Base-by-base conservation (phyloP, 371 early-diverging fungal genomes). In the Circinella umbellata region DNA sequence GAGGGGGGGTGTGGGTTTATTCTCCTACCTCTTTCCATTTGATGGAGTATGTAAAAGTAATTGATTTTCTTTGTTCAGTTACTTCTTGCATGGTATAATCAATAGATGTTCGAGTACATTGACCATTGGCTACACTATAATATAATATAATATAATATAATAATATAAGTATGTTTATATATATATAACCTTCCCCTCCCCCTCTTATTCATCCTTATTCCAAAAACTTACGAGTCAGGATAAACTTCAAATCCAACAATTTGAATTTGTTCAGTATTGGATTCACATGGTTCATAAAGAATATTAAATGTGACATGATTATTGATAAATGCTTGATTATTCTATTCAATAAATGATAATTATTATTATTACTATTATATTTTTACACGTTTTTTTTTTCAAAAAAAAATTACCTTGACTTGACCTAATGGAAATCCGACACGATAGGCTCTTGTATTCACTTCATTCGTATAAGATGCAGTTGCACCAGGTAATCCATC, bases 221-320 rank as follows among this genome's bases (percentile, higher is more conserved):
- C n/a, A n/a, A n/a, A n/a, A n/a, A 72, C 74, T 66, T 78, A 81
- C 80, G 84, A 84, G 42, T 84, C 81, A 27, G 84, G 84, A 71
- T 84, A 84, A 1, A 84, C 74, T 72, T 84, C 84, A 64, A 84
- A 80, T 13, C 81, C 84, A 49, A 76, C 66, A 20, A 84, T 76
- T 18, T 70, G 60, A 48, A 75, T 72, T 15, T 70, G 74, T 49
- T 69, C 70, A 5, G 51, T 51, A 51, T 14, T n/a, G 3, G 66
- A 35, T 9, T 20, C 61, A 53, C 36, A 27, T 27, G 64, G 38
- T 3, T 67, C 67, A 49, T 81, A 81, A 0, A 84, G 61, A 17
- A 84, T 70, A 68, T 81, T 80, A 63, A 84, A 77, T 11, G 75
- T 76, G 49, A 80, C 79, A 65, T 84, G 84, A 36, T 84, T 84